phyloP scores from a whole-genome alignment of 1,139 yeast genomes.

The Geotrichum citri-aurantii region DNA sequence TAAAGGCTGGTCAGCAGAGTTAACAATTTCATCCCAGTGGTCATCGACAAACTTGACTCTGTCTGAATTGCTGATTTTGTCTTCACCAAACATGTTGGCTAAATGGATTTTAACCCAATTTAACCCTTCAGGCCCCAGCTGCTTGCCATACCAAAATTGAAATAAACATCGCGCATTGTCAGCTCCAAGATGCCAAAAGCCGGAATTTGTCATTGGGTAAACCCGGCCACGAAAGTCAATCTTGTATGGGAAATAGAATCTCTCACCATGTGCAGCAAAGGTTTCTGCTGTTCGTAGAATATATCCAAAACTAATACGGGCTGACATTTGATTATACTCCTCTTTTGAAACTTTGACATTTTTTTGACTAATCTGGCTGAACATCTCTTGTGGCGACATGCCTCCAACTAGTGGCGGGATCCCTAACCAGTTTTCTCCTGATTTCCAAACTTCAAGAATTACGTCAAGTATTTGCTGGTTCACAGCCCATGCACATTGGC shows the following conservation, averaged over 20 bases:
- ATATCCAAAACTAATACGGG: constrained; percentile 34
- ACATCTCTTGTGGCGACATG: constrained; percentile 50
- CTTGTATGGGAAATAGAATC: constrained; percentile 76
- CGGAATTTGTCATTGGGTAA: constrained; percentile 63
- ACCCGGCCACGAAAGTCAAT: constrained; percentile 85
- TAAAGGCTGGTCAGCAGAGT: constrained; percentile 49
- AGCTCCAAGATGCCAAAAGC: constrained; percentile 55
- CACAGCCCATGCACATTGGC: constrained; percentile 85
- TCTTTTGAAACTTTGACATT: constrained; percentile 57
- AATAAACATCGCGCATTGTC: constrained; percentile 59
- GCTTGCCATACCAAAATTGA: constrained; percentile 60
- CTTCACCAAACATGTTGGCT: constrained; percentile 62
- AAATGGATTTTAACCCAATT: constrained; percentile 62
- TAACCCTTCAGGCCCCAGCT: constrained; percentile 51
- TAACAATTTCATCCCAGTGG: constrained; percentile 44
- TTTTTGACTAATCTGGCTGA: constrained; percentile 47
- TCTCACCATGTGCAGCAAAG: constrained; percentile 47
- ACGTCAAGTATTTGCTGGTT: constrained; percentile 60
- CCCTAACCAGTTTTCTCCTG: constrained; percentile 62
- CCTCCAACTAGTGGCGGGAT: constrained; percentile 61
- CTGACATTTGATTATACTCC: constrained; percentile 55
- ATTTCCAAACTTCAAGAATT: constrained; percentile 69
- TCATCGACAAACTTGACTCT: constrained; percentile 49
- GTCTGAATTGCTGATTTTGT: constrained; percentile 52
- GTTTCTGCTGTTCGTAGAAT: constrained; percentile 84